Evolutionary conservation across 805 yeast species (phyloP).

Genomic region (Candida insectorum): DNA sequence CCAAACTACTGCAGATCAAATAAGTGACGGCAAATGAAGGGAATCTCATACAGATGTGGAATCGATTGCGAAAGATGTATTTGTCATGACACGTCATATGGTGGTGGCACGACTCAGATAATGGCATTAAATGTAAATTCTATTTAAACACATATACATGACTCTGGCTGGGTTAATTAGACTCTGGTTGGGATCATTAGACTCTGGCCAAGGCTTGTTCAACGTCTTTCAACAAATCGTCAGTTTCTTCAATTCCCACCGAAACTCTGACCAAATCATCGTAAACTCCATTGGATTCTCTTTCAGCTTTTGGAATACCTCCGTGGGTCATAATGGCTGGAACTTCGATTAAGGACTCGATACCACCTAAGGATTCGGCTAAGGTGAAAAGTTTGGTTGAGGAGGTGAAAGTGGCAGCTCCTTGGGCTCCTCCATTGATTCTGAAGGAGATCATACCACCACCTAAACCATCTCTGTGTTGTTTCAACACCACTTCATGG

Average conservation of each 20-base stretch:
- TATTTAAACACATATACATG: no score
- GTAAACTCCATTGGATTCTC: conserved; percentile 76
- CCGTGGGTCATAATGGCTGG: conserved; percentile 94
- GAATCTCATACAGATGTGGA: no score
- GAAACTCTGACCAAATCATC: conserved; percentile 81
- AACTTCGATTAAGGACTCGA: conserved; percentile 80
- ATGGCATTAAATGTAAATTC: no score
- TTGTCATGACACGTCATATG: no score
- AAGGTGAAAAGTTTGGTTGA: conserved; percentile 74
- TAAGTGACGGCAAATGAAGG: no score
- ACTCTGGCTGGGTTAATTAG: no score
- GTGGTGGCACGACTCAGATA: no score
- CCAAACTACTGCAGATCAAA: no score
- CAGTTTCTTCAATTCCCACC: conserved; percentile 83
- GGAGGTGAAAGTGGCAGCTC: conserved; percentile 71
- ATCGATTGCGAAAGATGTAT: no score
- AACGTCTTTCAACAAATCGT: conserved; percentile 70
- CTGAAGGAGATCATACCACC: conserved; percentile 93
- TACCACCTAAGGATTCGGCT: conserved; percentile 90
- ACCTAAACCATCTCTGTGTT: conserved; percentile 82
- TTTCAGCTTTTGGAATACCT: conserved; percentile 74
- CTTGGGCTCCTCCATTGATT: conserved; percentile 75
- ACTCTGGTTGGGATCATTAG: no score
- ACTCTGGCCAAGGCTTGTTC: conserved; percentile 57
- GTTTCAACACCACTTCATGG: conserved; percentile 61